Conservation (phyloP, 495 filamentous ascomycete genomes). For the Penicillium lividum region DNA sequence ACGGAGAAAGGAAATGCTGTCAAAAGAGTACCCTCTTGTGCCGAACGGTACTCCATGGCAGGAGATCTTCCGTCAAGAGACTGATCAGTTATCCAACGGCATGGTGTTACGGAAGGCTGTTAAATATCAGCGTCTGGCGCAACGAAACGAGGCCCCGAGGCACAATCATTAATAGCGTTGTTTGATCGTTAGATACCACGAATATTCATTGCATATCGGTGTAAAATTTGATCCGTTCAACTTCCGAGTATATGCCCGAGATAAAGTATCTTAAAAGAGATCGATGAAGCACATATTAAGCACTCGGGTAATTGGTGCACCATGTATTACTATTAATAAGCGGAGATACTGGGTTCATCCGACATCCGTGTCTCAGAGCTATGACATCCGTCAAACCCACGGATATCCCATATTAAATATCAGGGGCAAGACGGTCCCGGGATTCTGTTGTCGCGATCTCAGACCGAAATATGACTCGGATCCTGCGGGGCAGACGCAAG, state of each 20-base stretch:
- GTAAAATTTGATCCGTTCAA: too few relatives aligned
- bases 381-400: neutral
- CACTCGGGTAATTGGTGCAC: too few relatives aligned
- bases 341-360: neutral
- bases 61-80: slow-evolving; percentile 52
- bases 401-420: neutral
- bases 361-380: neutral
- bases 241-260: too few relatives aligned
- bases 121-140: slow-evolving; percentile 54
- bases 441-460: neutral
- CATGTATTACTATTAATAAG: neutral
- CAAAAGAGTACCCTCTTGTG: slow-evolving; percentile 28
- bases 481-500: neutral
- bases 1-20: slow-evolving; percentile 54
- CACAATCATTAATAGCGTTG: slow-evolving; percentile 50
- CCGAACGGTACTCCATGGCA: slow-evolving; percentile 48
- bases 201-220: neutral
- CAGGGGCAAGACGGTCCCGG: neutral
- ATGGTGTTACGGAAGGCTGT: slow-evolving; percentile 54
- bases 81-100: slow-evolving; percentile 51
- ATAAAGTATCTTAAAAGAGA: too few relatives aligned
- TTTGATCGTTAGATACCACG: neutral
- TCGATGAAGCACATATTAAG: too few relatives aligned
- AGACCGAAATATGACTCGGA: neutral
- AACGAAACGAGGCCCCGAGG: slow-evolving; percentile 42